A percentile compares a stretch with the other conserved stretches of the same genome.
Evolutionary conservation across 148 eudicot species (phyloP).

Genomic region (Fagopyrum homotropicum): DNA sequence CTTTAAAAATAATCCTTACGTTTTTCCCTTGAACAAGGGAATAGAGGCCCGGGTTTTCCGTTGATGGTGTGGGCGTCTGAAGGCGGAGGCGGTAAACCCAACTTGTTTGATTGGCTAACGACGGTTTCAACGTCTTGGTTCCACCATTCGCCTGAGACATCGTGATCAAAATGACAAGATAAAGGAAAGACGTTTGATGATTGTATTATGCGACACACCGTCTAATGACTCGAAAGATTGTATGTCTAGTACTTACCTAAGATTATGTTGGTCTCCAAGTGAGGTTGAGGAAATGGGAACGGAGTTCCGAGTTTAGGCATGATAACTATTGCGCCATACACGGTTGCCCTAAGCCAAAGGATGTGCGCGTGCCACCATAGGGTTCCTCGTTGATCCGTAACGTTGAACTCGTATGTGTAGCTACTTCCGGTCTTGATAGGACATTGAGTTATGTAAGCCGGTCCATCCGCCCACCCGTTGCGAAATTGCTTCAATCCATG

Average conservation of each 20-base stretch:
- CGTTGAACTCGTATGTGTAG: constrained; percentile 35
- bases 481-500: constrained; percentile 45
- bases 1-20: constrained; percentile 18
- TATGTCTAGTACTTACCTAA: constrained; percentile 22
- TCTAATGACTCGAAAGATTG: too few relatives aligned
- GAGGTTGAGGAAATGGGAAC: constrained; percentile 49
- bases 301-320: constrained; percentile 39
- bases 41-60: constrained; percentile 57
- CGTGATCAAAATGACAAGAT: background rate
- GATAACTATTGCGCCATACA: constrained; percentile 48
- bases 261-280: constrained; percentile 31
- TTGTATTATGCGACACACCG: too few relatives aligned
- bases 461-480: constrained; percentile 62
- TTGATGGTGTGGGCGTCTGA: constrained; percentile 62
- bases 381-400: constrained; percentile 46
- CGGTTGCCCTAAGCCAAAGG: constrained; percentile 51
- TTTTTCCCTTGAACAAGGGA: constrained; percentile 46
- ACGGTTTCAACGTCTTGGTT: constrained; percentile 39
- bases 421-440: constrained; percentile 39
- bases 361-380: constrained; percentile 63
- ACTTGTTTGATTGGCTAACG: constrained; percentile 33
- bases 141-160: constrained; percentile 56
- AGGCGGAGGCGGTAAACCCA: constrained; percentile 42
- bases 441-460: constrained; percentile 51
- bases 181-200: too few relatives aligned